phyloP scores from a whole-genome alignment of 23 red algal genomes.

The Pyropia haitanensis region DNA sequence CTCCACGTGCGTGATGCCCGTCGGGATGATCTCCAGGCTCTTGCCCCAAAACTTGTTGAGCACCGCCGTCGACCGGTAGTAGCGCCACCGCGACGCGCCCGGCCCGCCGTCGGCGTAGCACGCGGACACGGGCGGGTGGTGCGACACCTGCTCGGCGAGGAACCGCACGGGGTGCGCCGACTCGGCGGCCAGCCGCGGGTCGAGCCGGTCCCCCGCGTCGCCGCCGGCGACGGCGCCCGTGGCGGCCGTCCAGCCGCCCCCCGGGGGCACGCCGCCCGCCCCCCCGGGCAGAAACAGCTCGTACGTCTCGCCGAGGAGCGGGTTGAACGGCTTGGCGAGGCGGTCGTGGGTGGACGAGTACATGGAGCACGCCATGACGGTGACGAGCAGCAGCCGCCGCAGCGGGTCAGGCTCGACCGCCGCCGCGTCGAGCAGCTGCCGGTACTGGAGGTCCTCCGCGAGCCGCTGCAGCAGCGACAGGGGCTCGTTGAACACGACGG shows the following conservation, averaged over 20 bases:
- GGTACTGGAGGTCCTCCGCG: constrained; percentile 83
- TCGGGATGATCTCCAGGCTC: constrained; percentile 79
- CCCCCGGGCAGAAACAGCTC: constrained; percentile 28
- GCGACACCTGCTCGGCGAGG: constrained; percentile 87
- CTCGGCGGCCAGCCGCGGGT: not conserved
- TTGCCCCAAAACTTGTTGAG: constrained; percentile 79
- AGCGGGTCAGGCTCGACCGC: constrained; percentile 19
- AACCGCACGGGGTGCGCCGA: constrained; percentile 23
- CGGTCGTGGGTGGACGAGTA: constrained; percentile 73
- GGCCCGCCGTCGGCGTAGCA: constrained; percentile 37
- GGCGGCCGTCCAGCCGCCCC: too few relatives aligned
- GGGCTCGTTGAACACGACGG: constrained; percentile 93
- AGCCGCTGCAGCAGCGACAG: constrained; percentile 88
- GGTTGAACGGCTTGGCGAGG: constrained; percentile 81
- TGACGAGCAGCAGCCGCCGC: constrained; percentile 51
- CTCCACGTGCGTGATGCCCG: constrained; percentile 54
- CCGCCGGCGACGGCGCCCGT: not conserved
- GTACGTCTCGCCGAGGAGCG: constrained; percentile 88
- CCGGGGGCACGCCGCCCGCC: too few relatives aligned
- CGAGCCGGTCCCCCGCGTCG: too few relatives aligned
- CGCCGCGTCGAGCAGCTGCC: constrained; percentile 62
- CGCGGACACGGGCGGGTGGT: constrained; percentile 74
- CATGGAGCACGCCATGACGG: constrained; percentile 60
- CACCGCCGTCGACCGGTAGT: constrained; percentile 58
- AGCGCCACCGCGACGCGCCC: constrained; percentile 38